Base-by-base conservation (phyloP, 1,284 basidiomycete genomes). In the Uromyces viciae-fabae region DNA sequence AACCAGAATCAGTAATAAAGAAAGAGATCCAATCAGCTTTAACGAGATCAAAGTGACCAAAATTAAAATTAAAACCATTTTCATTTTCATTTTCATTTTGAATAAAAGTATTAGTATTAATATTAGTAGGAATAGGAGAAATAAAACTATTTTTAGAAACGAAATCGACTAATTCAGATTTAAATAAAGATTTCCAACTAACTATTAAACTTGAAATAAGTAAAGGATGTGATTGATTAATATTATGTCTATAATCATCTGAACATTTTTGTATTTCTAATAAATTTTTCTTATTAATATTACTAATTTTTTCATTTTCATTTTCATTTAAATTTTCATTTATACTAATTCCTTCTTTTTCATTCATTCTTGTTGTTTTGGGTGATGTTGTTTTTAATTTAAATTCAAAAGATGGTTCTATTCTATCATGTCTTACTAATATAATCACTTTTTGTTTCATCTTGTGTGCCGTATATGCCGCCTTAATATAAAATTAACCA, bases 121-220 rank as follows among this genome's bases (percentile, higher is more conserved):
- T 3, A 8, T 28, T 33, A 2, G 43, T 25, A n/a, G 43, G 42
- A 31, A 31, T 14, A 4, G 28, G 17, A 9, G 28, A 28, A 25
- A 74, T 31, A 11, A 22, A n/a, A 3, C 58, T 40, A 25, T 58
- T 68, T 2, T 36, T n/a, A n/a, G 40, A 31, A 14, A 79, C 46
- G 40, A 71, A 36, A 54, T 79, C 76, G 52, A 79, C 31, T 2
- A 69, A 31, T 17, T 71, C 76, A n/a, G 43, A 31, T 38, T 71
- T 79, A 38, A 79, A 71, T n/a, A 79, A 52, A 8, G 66, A 28
- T 36, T 79, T 79, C 76, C 76, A 79, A 56, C 66, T 71, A 19
- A 25, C 3, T 7, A 79, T n/a, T 66, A 79, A 58, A 36, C 62
- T 54, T 1, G 72, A 74, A 1, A 31, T 22, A 25, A 74, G 19